Evolutionary conservation across 768 basidiomycete species (phyloP).

Genomic region (Mycena indigotica): DNA sequence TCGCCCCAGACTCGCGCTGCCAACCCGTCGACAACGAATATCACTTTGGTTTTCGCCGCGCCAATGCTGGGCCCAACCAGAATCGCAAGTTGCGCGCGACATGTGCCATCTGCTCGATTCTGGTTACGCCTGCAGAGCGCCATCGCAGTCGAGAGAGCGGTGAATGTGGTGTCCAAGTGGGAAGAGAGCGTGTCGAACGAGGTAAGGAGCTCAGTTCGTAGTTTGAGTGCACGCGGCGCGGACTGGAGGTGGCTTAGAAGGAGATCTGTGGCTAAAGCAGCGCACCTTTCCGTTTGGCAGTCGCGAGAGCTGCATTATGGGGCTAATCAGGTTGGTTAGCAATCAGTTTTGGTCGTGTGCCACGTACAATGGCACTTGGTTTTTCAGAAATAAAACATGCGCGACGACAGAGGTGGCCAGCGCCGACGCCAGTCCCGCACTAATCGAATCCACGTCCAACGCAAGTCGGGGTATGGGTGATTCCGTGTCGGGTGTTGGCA

Average conservation of each 20-base stretch:
- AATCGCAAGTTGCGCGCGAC: slow-evolving; percentile 58
- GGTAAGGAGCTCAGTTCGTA: slow-evolving; percentile 60
- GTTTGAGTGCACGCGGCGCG: slow-evolving; percentile 54
- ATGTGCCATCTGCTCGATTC: not conserved
- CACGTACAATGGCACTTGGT: slow-evolving; percentile 77
- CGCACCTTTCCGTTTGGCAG: not conserved
- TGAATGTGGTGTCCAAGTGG: slow-evolving; percentile 75
- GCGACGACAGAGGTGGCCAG: slow-evolving; percentile 65
- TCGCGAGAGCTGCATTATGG: not conserved
- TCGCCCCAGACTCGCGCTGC: slow-evolving; percentile 50
- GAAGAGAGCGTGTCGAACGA: slow-evolving; percentile 74
- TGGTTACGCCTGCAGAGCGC: slow-evolving; percentile 33
- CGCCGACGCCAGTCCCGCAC: slow-evolving; percentile 61
- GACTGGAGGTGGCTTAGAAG: slow-evolving; percentile 31
- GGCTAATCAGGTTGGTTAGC: not conserved
- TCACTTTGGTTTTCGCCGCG: slow-evolving; percentile 60
- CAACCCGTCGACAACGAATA: slow-evolving; percentile 66
- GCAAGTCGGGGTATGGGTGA: slow-evolving; percentile 40
- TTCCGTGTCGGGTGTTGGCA: not conserved
- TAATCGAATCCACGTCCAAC: slow-evolving; percentile 55
- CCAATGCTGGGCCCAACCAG: slow-evolving; percentile 67
- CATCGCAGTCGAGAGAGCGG: slow-evolving; percentile 68
- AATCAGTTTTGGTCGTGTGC: not conserved
- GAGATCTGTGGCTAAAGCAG: not conserved
- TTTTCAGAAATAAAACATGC: slow-evolving; percentile 77